Conservation (phyloP, 163 green algal genomes). For the Smithsoniella earleae region DNA sequence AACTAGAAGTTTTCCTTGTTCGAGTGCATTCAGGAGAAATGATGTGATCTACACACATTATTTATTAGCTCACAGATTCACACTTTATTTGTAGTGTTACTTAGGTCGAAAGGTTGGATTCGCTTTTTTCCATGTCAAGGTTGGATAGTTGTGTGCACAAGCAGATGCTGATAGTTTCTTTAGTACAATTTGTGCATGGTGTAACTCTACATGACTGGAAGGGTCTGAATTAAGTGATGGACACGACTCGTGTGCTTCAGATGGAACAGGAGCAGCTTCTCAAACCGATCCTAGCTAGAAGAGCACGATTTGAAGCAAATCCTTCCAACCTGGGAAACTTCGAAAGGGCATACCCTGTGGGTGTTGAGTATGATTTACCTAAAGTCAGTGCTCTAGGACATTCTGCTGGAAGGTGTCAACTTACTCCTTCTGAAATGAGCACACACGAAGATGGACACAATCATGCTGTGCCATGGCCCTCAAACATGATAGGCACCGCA, state of each 20-base stretch:
- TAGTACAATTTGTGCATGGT: not conserved
- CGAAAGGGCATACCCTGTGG: not conserved
- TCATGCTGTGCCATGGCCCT: not conserved
- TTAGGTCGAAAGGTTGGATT: not conserved
- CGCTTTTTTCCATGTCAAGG: not conserved
- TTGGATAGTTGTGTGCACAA: not conserved
- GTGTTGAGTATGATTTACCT: not conserved
- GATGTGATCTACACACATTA: no score
- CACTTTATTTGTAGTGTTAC: no score
- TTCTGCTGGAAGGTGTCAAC: not conserved
- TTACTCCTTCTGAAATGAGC: not conserved
- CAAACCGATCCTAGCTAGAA: not conserved
- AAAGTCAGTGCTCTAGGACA: not conserved
- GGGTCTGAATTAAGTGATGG: not conserved
- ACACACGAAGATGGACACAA: not conserved
- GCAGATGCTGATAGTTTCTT: not conserved
- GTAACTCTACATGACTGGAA: not conserved
- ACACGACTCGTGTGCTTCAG: not conserved
- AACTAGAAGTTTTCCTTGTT: no score
- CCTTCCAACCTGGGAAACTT: not conserved
- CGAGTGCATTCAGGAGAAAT: no score
- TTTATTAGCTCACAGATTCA: no score
- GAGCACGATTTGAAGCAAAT: not conserved
- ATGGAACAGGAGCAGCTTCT: no score
- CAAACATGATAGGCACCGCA: not conserved